phyloP scores from a whole-genome alignment of 768 basidiomycete genomes.

The Cubamyces lactineus region DNA sequence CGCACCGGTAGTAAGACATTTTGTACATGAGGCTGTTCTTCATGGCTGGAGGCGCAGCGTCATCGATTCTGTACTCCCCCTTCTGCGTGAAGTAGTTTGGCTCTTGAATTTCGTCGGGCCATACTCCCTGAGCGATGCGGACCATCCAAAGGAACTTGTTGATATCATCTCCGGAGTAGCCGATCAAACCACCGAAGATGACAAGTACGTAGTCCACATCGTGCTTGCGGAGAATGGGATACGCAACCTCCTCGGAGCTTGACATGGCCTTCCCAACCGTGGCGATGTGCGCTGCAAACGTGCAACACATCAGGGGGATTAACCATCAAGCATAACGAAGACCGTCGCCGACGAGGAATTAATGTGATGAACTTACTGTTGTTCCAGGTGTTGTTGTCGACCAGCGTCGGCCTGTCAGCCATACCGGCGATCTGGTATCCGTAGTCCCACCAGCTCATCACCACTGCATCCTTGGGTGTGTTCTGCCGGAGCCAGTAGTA shows the following conservation, averaged over 20 bases:
- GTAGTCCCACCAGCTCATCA: slow-evolving; percentile 99
- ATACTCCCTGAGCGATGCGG: slow-evolving; percentile 90
- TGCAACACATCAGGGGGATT: slow-evolving; percentile 1
- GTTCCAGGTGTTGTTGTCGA: slow-evolving; percentile 99
- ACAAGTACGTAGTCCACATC: slow-evolving; percentile 97
- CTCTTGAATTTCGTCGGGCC: slow-evolving; percentile 98
- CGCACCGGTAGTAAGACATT: slow-evolving; percentile 93
- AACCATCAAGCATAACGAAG: not conserved
- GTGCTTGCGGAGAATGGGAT: slow-evolving; percentile 95
- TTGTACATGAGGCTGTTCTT: slow-evolving; percentile 98
- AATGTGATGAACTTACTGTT: slow-evolving; percentile 69
- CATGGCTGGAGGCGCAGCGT: slow-evolving; percentile 83
- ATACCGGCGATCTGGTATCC: slow-evolving; percentile 99
- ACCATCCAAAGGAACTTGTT: slow-evolving; percentile 99
- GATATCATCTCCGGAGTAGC: slow-evolving; percentile 98
- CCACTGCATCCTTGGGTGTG: slow-evolving; percentile 87
- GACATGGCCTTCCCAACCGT: slow-evolving; percentile 99
- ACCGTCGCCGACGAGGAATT: not conserved
- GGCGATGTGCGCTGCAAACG: slow-evolving; percentile 82
- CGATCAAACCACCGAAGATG: slow-evolving; percentile 95
- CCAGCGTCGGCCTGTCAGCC: slow-evolving; percentile 94
- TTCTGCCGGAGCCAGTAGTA: slow-evolving; percentile 99
- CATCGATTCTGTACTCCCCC: slow-evolving; percentile 94
- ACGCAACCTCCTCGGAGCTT: slow-evolving; percentile 90
- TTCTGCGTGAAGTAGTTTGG: slow-evolving; percentile 88